phyloP scores from a whole-genome alignment of 495 filamentous ascomycete species.

The Usnea hakonensis region DNA sequence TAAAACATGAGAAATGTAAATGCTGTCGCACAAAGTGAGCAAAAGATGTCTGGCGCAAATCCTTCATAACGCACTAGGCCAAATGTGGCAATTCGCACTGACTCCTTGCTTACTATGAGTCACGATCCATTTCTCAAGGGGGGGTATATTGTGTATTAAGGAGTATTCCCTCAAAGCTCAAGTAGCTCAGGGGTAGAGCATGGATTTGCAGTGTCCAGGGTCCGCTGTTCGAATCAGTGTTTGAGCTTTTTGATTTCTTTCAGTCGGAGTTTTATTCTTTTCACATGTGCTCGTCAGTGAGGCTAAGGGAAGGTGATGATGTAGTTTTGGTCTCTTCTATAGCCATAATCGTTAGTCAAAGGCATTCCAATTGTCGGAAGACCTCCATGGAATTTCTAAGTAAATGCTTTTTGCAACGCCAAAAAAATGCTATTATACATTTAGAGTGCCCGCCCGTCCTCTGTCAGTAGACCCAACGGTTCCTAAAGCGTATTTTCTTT shows the following conservation, averaged over 20 bases:
- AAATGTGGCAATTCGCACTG: too few relatives aligned
- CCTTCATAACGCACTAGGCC: too few relatives aligned
- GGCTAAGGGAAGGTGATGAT: not conserved
- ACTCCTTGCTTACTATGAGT: not conserved
- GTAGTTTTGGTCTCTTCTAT: too few relatives aligned
- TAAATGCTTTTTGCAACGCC: not conserved
- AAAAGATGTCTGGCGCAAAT: too few relatives aligned
- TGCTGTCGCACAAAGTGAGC: too few relatives aligned
- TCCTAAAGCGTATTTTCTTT: not conserved
- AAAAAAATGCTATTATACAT: not conserved
- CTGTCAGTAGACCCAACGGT: not conserved
- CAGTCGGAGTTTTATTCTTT: not conserved
- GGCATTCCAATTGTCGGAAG: too few relatives aligned
- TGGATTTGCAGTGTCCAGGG: not conserved
- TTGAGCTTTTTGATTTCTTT: not conserved
- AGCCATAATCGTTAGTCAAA: too few relatives aligned
- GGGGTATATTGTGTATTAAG: not conserved
- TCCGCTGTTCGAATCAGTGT: conserved; percentile 2
- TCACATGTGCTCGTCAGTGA: not conserved
- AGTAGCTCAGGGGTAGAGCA: conserved; percentile 4
- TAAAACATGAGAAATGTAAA: too few relatives aligned
- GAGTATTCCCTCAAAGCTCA: not conserved
- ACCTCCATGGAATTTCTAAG: too few relatives aligned
- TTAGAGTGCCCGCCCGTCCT: not conserved
- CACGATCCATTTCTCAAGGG: not conserved